Evolutionary conservation across 495 filamentous ascomycete species (phyloP).

Genomic region (Neurospora sp.): DNA sequence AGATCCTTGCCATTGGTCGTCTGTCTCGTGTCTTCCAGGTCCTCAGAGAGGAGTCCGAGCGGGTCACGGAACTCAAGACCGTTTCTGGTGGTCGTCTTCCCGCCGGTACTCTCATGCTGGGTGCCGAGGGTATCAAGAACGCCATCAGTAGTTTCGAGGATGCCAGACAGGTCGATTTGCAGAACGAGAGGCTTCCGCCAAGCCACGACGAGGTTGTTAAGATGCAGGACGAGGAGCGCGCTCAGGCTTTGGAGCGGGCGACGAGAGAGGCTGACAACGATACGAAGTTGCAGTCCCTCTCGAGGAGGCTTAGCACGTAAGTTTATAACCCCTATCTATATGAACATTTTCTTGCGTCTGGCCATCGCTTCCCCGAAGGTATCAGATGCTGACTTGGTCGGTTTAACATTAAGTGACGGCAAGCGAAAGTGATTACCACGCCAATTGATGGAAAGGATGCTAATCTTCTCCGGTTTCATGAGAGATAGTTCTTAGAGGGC

Average conservation of each 20-base stretch:
- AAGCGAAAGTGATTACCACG: slow-evolving; percentile 12
- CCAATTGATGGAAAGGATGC: background rate
- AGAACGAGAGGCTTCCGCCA: slow-evolving; percentile 90
- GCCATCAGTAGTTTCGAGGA: slow-evolving; percentile 97
- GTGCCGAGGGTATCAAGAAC: slow-evolving; percentile 96
- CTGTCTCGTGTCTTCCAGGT: slow-evolving; percentile 98
- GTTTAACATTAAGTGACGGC: slow-evolving; percentile 10
- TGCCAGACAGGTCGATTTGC: slow-evolving; percentile 92
- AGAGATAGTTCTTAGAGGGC: background rate
- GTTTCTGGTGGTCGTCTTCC: slow-evolving; percentile 88
- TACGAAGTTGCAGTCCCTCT: slow-evolving; percentile 68
- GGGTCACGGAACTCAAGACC: slow-evolving; percentile 94
- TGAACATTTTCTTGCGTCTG: background rate
- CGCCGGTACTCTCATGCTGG: slow-evolving; percentile 93
- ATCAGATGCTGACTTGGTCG: background rate
- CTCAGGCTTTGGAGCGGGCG: slow-evolving; percentile 75
- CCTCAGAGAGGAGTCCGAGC: slow-evolving; percentile 90
- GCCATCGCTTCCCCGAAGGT: background rate
- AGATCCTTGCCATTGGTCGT: slow-evolving; percentile 94
- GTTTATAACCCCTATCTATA: slow-evolving; percentile 18
- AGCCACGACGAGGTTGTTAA: slow-evolving; percentile 82
- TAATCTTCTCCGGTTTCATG: background rate
- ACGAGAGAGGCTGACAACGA: slow-evolving; percentile 85
- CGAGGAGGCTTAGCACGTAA: slow-evolving; percentile 93
- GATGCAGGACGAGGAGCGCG: slow-evolving; percentile 66